Evolutionary conservation across 805 yeast species (phyloP).

Genomic region (Pichia exigua): DNA sequence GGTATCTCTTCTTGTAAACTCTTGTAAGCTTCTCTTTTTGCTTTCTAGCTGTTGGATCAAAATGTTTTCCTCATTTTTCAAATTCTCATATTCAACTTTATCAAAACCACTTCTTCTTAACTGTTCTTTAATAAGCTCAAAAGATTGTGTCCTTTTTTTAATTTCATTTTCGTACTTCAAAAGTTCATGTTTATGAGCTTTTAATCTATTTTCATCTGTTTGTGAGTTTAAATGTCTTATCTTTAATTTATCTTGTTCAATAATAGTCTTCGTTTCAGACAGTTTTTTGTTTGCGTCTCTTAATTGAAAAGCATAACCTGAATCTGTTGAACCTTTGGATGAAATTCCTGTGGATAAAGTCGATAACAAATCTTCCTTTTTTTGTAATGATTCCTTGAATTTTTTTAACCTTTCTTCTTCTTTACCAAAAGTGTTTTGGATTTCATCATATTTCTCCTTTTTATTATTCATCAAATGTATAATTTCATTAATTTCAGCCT

Average conservation of each 20-base stretch:
- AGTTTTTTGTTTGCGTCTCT: slow-evolving; percentile 51
- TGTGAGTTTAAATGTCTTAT: slow-evolving; percentile 40
- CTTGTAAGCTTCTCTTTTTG: slow-evolving; percentile 41
- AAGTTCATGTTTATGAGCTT: slow-evolving; percentile 47
- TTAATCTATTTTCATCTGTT: slow-evolving; percentile 39
- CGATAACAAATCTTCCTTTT: slow-evolving; percentile 72
- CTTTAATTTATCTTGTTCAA: slow-evolving; percentile 54
- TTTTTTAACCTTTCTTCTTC: slow-evolving; percentile 37
- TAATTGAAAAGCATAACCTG: slow-evolving; percentile 71
- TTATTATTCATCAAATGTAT: slow-evolving; percentile 21
- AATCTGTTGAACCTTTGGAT: slow-evolving; percentile 64
- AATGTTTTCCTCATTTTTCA: slow-evolving; percentile 39
- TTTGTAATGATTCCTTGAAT: slow-evolving; percentile 40
- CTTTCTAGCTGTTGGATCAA: slow-evolving; percentile 38
- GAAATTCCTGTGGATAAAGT: slow-evolving; percentile 87
- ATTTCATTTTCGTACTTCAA: slow-evolving; percentile 40
- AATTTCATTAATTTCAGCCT: slow-evolving; percentile 28
- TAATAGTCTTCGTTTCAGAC: slow-evolving; percentile 44
- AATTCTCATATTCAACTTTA: slow-evolving; percentile 33
- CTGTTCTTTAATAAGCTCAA: slow-evolving; percentile 32
- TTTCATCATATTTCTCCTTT: slow-evolving; percentile 9
- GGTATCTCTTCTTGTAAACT: slow-evolving; percentile 54
- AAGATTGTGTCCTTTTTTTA: slow-evolving; percentile 32
- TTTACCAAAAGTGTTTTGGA: slow-evolving; percentile 38
- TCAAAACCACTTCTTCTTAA: slow-evolving; percentile 52